Evolutionary conservation across 495 filamentous ascomycete genomes (phyloP), one percentile per base, ranked within the genome.

Genomic region (Lasiosphaeria miniovina): DNA sequence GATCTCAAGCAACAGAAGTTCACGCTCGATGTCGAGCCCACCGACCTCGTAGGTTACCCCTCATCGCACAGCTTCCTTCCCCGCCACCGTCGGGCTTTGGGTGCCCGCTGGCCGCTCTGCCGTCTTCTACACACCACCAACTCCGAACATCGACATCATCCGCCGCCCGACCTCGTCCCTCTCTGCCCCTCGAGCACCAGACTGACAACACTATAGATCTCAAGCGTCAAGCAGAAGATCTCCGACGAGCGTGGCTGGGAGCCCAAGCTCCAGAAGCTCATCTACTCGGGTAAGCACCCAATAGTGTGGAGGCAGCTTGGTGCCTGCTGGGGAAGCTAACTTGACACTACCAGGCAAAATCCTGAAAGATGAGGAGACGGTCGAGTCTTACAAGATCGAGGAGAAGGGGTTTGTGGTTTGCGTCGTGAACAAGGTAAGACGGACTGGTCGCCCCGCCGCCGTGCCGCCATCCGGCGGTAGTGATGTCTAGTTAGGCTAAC

Each of bases 321-420:
- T 31, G 34, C 35, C 4, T 15, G 9, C 12, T 12, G 8, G 43
- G 33, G 36, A 14, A 8, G 43, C 33, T 12, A 36, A 54, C 61
- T 55, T 41, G 35, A 24, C 1, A 9, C 38, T 41, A 45, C 49
- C 64, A 97, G 93, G 94, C 75, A 98, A 98, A 78, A 96, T 98
- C 62, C 82, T 98, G 60, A 90, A 96, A 76, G 94, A 98, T 90
- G 90, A 88, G 61, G 93, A 96, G 67, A 93, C 93, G 14, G 88
- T 98, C 64, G 91, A 92, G 71, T 90, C 88, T 5, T 97, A 96
- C 79, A 95, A 88, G 76, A 96, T 98, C 59, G 93, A 98, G 77
- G 94, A 98, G 83, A 98, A 98, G 83, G 94, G 94, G 32, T 98
- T 96, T 72, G 88, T 98, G 65, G 95, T 98, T 48, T 98, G 94